Evolutionary conservation across 2,329 filamentous ascomycete genomes (phyloP).

Genomic region (Thermoascus crustaceus): DNA sequence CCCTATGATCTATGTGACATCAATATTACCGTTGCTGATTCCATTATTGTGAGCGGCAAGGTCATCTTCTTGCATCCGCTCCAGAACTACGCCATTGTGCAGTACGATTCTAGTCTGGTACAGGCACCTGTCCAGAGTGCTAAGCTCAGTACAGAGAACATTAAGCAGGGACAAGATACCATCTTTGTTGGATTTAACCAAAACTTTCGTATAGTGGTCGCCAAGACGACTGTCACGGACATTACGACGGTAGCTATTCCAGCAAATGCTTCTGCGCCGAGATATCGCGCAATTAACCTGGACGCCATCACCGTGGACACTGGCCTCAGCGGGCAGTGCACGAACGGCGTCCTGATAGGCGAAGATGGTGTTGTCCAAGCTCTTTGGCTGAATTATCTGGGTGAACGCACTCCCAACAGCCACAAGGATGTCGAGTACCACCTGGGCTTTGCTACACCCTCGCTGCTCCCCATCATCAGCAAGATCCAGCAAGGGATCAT

Average conservation of each 20-base stretch:
- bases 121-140: slow-evolving; percentile 88
- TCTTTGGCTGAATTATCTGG: slow-evolving; percentile 92
- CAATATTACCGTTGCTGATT: slow-evolving; percentile 90
- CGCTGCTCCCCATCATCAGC: slow-evolving; percentile 77
- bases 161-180: slow-evolving; percentile 87
- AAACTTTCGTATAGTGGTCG: slow-evolving; percentile 86
- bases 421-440: slow-evolving; percentile 95
- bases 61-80: slow-evolving; percentile 93
- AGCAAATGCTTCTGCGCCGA: slow-evolving; percentile 79
- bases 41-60: slow-evolving; percentile 87
- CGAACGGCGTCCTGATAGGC: slow-evolving; percentile 82
- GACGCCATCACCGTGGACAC: slow-evolving; percentile 97
- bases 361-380: slow-evolving; percentile 90
- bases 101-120: slow-evolving; percentile 91
- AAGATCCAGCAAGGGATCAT: slow-evolving; percentile 72
- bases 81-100: slow-evolving; percentile 92
- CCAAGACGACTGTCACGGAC: slow-evolving; percentile 90
- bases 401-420: slow-evolving; percentile 69
- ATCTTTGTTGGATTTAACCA: slow-evolving; percentile 99
- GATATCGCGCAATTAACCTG: slow-evolving; percentile 90
- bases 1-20: slow-evolving; percentile 97
- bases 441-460: slow-evolving; percentile 80
- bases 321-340: slow-evolving; percentile 80
- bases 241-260: slow-evolving; percentile 96
- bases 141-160: slow-evolving; percentile 67